These are phyloP conservation scores for Coemansia furcata DNA, from an alignment of 192 early-diverging fungal genomes.

Conservation along the genomic window DNA sequence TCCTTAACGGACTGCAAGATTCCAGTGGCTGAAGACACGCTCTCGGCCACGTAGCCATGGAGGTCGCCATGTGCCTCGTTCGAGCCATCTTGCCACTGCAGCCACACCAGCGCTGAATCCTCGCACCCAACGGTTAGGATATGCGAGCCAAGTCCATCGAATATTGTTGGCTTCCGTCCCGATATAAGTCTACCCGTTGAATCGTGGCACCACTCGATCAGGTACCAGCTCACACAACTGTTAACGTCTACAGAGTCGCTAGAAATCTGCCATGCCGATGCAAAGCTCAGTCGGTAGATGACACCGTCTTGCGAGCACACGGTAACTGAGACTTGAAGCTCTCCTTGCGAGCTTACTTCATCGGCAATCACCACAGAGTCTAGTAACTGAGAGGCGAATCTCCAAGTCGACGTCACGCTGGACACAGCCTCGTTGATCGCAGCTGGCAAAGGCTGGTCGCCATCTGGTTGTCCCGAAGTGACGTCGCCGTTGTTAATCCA, in stretches of 20 bases:
- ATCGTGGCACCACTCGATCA: constrained; percentile 34
- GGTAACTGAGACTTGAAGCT: constrained; percentile 13
- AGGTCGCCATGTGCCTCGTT: constrained; percentile 16
- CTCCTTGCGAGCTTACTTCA: constrained; percentile 12
- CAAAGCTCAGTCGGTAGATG: constrained; percentile 37
- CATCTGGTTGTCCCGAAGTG: neutral
- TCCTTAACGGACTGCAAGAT: constrained; percentile 34
- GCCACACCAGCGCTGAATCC: constrained; percentile 39
- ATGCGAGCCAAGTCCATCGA: constrained; percentile 19
- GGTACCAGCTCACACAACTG: constrained; percentile 41
- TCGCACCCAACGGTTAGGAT: constrained; percentile 25
- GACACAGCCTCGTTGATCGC: constrained; percentile 4
- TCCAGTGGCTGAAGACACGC: constrained; percentile 23
- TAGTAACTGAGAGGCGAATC: constrained; percentile 34
- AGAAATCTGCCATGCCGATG: constrained; percentile 40
- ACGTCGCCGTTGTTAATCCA: constrained; percentile 23
- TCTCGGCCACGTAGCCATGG: constrained; percentile 22
- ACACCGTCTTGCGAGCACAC: constrained; percentile 32
- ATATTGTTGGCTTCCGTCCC: constrained; percentile 8
- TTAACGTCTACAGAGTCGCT: constrained; percentile 18
- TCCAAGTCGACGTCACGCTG: constrained; percentile 33
- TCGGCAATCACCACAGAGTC: constrained; percentile 25
- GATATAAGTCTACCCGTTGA: neutral
- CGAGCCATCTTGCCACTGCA: constrained; percentile 27
- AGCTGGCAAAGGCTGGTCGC: neutral